These are phyloP conservation scores for Linnemannia elongata DNA, from an alignment of 192 early-diverging fungal species.

Conservation along the genomic window DNA sequence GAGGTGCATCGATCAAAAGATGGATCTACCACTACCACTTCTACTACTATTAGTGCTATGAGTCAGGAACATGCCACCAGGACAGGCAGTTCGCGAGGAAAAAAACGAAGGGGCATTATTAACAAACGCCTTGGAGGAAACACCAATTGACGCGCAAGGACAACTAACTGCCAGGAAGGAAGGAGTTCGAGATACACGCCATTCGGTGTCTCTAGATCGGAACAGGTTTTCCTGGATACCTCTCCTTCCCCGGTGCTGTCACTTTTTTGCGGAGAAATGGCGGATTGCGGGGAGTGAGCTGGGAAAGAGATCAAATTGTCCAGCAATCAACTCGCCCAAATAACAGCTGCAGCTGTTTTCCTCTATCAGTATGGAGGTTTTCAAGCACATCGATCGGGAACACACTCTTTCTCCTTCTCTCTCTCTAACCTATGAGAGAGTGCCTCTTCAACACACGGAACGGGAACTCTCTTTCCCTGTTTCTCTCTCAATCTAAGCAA, in stretches of 20 bases:
- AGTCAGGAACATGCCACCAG: not conserved
- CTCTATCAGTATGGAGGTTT: no score
- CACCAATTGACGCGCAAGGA: not conserved
- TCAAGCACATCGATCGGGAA: not conserved
- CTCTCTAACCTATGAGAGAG: not conserved
- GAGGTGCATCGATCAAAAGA: not conserved
- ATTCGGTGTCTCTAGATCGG: not conserved
- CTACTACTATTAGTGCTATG: no score
- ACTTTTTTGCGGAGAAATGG: conserved; percentile 2
- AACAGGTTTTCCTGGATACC: not conserved
- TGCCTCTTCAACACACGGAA: not conserved
- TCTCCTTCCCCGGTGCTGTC: not conserved
- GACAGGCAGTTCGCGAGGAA: no score
- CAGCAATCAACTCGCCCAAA: not conserved
- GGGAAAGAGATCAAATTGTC: not conserved
- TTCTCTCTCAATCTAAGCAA: not conserved
- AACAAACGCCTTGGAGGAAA: not conserved
- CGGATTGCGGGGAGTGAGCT: not conserved
- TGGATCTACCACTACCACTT: not conserved
- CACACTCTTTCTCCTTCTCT: not conserved
- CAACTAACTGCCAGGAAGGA: not conserved
- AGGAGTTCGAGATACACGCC: not conserved
- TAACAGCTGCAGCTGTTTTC: no score
- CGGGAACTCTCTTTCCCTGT: not conserved
- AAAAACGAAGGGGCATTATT: no score